Base-by-base conservation (phyloP, 208 protist species). In the Acanthamoeba culbertsoni region DNA sequence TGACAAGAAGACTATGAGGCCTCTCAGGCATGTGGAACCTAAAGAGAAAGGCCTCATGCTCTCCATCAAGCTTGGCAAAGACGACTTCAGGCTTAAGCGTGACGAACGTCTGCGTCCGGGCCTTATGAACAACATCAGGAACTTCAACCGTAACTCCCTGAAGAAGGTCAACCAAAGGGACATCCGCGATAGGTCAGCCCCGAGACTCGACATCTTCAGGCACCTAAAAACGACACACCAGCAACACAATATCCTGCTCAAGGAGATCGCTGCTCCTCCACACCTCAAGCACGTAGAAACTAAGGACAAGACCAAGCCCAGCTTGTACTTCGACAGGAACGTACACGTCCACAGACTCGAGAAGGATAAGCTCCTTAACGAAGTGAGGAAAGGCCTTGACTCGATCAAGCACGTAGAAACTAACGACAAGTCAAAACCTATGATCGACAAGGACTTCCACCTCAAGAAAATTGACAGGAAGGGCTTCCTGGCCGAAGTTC, bases 261-360 rank as follows among this genome's bases (percentile, higher is more conserved):
- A 28, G 16, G 65, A 59, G 51, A 59, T 59, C 23, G 51, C 51
- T 23, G 51, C 51, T 59, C 51, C 51, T 14, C 51, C 51, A 23
- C 65, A 28, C 35, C 65, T 77, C 31, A 77, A 28, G 65, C 65
- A 77, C n/a, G 65, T 77, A n/a, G 35, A 77, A n/a, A 40, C 35
- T n/a, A 77, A 77, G 65, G 65, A 77, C 65, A 77, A 77, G 65
- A 28, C 31, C 65, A 77, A 20, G 65, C 65, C 65, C 35, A 59
- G 51, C 51, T n/a, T 59, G 51, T 28, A 31, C 31, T 43, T 77
- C 35, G 65, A 77, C 31, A 14, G 35, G 16, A 40, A 77, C 35
- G 65, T 77, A 14, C 65, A 77, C 65, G n/a, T 77, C 18, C 65
- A 77, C 35, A 12, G 35, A n/a, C n/a, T 31, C 31, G 65, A 40